Percentiles rank a stretch among this genome's conserved stretches.
phyloP scores from a whole-genome alignment of 2,329 filamentous ascomycete species.

The Emmonsiellopsis sp. region DNA sequence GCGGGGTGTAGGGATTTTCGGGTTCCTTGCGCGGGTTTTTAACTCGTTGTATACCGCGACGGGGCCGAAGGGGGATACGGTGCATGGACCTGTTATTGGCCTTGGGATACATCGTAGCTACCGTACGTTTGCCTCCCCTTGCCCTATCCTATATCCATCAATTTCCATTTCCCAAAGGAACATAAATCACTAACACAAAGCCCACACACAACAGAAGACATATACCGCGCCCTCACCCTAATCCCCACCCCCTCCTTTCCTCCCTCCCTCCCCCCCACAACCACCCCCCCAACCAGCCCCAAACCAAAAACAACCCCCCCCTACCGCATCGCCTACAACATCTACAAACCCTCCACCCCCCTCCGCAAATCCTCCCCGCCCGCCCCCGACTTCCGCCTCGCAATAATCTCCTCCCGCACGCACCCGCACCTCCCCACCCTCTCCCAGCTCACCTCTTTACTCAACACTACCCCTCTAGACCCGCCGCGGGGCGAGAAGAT shows the following conservation, averaged over 20 bases:
- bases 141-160: neutral
- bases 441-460: conserved; percentile 59
- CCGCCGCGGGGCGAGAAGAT: conserved; percentile 45
- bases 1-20: conserved; percentile 17
- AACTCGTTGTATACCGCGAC: conserved; percentile 22
- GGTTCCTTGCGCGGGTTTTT: conserved; percentile 25
- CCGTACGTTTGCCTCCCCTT: conserved; percentile 22
- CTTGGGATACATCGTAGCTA: conserved; percentile 49
- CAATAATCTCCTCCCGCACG: conserved; percentile 67
- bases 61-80: conserved; percentile 18
- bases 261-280: neutral
- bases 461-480: conserved; percentile 65
- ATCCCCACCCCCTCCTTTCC: conserved; percentile 50
- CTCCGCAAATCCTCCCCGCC: conserved; percentile 77
- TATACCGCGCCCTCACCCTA: conserved; percentile 69
- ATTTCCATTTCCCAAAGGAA: too few species aligned
- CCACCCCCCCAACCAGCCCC: conserved; percentile 8
- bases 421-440: conserved; percentile 61
- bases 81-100: conserved; percentile 42
- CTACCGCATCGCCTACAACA: conserved; percentile 67
- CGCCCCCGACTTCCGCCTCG: conserved; percentile 72
- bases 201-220: conserved; percentile 57
- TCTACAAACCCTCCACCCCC: conserved; percentile 65
- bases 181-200: conserved; percentile 20
- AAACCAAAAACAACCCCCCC: conserved; percentile 34